A percentile compares a stretch with the other conserved stretches of the same genome.
phyloP scores from a whole-genome alignment of 164 flowering plant species.

The Protea cynaroides region DNA sequence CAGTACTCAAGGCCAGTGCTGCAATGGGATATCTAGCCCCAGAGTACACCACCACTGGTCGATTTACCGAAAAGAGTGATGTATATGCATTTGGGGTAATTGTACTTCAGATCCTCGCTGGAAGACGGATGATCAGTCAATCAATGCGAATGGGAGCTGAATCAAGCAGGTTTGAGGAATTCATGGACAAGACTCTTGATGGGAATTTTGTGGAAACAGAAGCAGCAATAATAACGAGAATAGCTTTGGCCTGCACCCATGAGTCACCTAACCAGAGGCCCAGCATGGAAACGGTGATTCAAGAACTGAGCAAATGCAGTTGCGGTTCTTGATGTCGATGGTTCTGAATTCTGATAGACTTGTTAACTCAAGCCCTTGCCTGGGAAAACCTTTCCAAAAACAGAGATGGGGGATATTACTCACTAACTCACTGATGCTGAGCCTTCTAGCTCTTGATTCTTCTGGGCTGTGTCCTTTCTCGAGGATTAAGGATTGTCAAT shows the following conservation, averaged over 20 bases:
- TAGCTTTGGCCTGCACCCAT: constrained; percentile 68
- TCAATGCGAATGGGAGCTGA: constrained; percentile 45
- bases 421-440: constrained; percentile 2
- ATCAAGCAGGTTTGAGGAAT: constrained; percentile 42
- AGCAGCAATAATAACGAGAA: constrained; percentile 48
- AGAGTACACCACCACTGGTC: constrained; percentile 82
- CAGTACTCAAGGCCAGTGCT: constrained; percentile 81
- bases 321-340: constrained; percentile 15
- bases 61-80: constrained; percentile 85
- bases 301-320: constrained; percentile 42
- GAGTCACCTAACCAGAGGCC: constrained; percentile 68
- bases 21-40: constrained; percentile 99
- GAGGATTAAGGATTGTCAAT: constrained; percentile 4
- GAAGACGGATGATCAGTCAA: constrained; percentile 45
- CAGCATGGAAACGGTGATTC: constrained; percentile 47
- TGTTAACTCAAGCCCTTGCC: no score
- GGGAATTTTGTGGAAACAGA: constrained; percentile 59
- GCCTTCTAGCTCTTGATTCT: background rate
- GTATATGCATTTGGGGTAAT: constrained; percentile 90
- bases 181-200: constrained; percentile 56
- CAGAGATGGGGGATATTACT: constrained; percentile 1
- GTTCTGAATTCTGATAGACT: background rate
- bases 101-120: constrained; percentile 69
- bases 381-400: no score
- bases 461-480: background rate